A percentile compares a stretch with the other conserved stretches of the same genome.
Conservation (phyloP, 73 alveolate species). For the Stentor roeselii region DNA sequence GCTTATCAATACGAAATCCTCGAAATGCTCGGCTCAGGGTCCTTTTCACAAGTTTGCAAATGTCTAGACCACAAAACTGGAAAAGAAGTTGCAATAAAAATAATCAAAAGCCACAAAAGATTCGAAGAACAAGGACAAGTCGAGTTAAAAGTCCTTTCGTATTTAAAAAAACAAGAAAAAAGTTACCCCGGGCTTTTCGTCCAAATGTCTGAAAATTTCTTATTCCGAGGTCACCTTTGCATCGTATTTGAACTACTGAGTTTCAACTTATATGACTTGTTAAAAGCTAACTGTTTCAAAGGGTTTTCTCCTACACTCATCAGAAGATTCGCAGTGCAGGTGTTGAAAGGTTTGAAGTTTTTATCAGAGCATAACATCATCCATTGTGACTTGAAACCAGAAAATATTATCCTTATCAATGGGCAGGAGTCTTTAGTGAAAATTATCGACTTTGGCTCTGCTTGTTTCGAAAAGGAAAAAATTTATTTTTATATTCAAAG, state of each 20-base stretch:
- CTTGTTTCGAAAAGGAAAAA: conserved; percentile 5
- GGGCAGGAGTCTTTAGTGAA: not conserved
- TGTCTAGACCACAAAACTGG: conserved; percentile 61
- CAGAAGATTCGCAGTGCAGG: conserved; percentile 10
- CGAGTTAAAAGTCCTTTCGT: conserved; percentile 49
- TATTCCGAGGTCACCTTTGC: conserved; percentile 55
- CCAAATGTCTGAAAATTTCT: conserved; percentile 42
- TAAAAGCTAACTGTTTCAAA: not conserved
- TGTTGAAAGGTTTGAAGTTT: not conserved
- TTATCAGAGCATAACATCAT: not conserved
- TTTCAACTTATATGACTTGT: conserved; percentile 55
- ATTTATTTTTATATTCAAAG: conserved; percentile 11
- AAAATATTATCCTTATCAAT: not conserved
- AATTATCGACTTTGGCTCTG: conserved; percentile 13
- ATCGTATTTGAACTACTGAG: conserved; percentile 53
- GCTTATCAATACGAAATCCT: conserved; percentile 66
- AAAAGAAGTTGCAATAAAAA: conserved; percentile 67
- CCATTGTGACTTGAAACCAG: conserved; percentile 26
- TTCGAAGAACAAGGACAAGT: conserved; percentile 60
- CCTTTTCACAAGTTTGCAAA: conserved; percentile 67
- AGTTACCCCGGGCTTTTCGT: conserved; percentile 48
- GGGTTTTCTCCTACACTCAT: not conserved
- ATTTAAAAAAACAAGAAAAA: conserved; percentile 34
- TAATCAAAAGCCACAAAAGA: conserved; percentile 55
- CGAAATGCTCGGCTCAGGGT: conserved; percentile 70